Evolutionary conservation across 2,329 filamentous ascomycete genomes (phyloP).

Genomic region (Colletotrichum magnum): DNA sequence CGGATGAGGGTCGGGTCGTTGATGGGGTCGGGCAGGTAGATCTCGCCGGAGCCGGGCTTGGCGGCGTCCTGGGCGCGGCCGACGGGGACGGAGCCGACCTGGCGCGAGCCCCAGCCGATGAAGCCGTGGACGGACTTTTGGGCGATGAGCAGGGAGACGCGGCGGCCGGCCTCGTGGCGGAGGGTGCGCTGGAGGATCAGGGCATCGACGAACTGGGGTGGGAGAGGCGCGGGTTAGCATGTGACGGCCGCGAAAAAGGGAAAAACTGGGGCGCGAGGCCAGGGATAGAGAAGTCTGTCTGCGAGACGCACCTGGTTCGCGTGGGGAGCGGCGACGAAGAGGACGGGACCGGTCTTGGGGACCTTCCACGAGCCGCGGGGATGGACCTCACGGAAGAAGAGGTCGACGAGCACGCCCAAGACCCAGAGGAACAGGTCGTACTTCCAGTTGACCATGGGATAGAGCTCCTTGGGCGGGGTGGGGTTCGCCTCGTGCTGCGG

Average conservation of each 20-base stretch:
- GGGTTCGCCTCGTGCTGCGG: conserved; percentile 46
- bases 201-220: conserved; percentile 87
- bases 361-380: conserved; percentile 96
- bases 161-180: conserved; percentile 86
- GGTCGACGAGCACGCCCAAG: conserved; percentile 87
- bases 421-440: conserved; percentile 85
- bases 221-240: conserved; percentile 33
- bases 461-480: conserved; percentile 66
- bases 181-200: conserved; percentile 93
- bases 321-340: conserved; percentile 97
- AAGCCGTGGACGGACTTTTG: conserved; percentile 97
- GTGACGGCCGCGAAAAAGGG: conserved; percentile 16
- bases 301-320: conserved; percentile 81
- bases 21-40: conserved; percentile 91
- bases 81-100: conserved; percentile 93
- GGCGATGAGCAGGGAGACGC: conserved; percentile 92
- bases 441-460: conserved; percentile 79
- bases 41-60: conserved; percentile 81
- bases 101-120: conserved; percentile 87
- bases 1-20: conserved; percentile 86
- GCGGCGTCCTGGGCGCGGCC: conserved; percentile 91
- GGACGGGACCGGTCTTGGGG: conserved; percentile 87
- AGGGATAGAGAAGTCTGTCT: conserved; percentile 7
- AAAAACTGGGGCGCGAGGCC: conserved; percentile 29
- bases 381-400: conserved; percentile 98